phyloP scores from a whole-genome alignment of 768 basidiomycete species.

The Mrakia frigida region DNA sequence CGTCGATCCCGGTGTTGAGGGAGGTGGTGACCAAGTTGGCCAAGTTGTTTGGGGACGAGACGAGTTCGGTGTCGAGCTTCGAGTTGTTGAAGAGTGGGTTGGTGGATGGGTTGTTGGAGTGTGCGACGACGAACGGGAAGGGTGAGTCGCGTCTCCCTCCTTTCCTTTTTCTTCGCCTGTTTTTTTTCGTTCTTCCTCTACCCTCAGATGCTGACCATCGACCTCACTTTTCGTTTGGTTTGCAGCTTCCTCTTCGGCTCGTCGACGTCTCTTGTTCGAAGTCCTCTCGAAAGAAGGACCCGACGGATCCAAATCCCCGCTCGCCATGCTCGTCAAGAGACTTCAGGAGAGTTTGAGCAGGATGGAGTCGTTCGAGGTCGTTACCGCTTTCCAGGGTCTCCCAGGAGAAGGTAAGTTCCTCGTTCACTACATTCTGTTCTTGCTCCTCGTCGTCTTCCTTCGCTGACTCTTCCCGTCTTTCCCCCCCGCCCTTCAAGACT shows the following conservation, averaged over 20 bases:
- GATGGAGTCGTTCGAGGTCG: constrained; percentile 93
- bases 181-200: neutral
- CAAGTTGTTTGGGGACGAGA: constrained; percentile 61
- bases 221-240: constrained; percentile 21
- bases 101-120: constrained; percentile 76
- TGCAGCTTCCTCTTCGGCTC: constrained; percentile 59
- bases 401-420: constrained; percentile 63
- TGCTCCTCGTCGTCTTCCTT: neutral
- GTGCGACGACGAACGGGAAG: constrained; percentile 64
- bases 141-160: constrained; percentile 48
- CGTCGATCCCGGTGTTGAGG: constrained; percentile 60
- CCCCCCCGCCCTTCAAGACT: constrained; percentile 51
- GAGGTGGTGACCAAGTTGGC: constrained; percentile 70
- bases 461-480: constrained; percentile 33
- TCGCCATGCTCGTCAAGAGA: constrained; percentile 83
- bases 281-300: constrained; percentile 53
- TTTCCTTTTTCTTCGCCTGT: neutral
- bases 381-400: constrained; percentile 64
- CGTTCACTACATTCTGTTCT: neutral
- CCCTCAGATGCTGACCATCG: neutral
- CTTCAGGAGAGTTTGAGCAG: constrained; percentile 90
- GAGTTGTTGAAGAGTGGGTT: constrained; percentile 91
- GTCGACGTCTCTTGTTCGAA: constrained; percentile 74
- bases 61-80: constrained; percentile 78
- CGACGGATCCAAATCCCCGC: constrained; percentile 51